Base-by-base conservation (phyloP, 1,284 basidiomycete genomes). In the Leccinum huronense region DNA sequence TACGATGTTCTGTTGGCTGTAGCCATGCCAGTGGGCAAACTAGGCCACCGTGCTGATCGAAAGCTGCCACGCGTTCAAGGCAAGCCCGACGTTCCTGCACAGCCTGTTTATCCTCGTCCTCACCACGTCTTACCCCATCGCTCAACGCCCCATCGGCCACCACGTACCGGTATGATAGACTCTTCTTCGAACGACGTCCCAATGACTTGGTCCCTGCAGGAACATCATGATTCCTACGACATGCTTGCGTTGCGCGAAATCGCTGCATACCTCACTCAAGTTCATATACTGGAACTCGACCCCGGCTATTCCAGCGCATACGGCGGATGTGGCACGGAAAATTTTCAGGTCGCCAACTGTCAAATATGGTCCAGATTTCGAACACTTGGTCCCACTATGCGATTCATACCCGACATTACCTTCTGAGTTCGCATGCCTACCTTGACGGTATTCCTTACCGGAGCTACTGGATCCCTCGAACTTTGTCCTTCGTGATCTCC, bases 391-490 rank as follows among this genome's bases (percentile, higher is more conserved):
- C 27, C 75, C 83, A 67, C 82, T 98, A 40, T 81, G 82, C 42
- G 71, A 79, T 5, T 81, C 83, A 11, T 98, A 95, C 75, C 75
- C 83, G 1, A 74, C 81, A 13, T 78, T 85, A 10, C 80, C 86
- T 0, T 67, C 78, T 27, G 83, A 88, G 69, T 87, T 88, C 70
- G 70, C 9, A 76, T 78, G 38, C 84, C 81, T 65, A 77, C 81
- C 27, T 70, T 95, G 56, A 94, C 92, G 0, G 85, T 98, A 16
- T 95, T 99, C 81, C 84, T 99, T 54, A 99, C 97, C 10, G 97
- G 97, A 33, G 96, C 94, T 1, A 98, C 97, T 16, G 97, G 97
- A 6, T 99, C 97, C 83, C 83, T 99, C 13, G 97, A 97, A 30
- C 3, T 99, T 98, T 76, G 86, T 99, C 65, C 81, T 99, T 55